Percentiles rank a stretch among this genome's conserved stretches.
These are phyloP conservation scores for Cladochytrium replicatum DNA, from an alignment of 192 early-diverging fungal genomes.

Conservation along the genomic window DNA sequence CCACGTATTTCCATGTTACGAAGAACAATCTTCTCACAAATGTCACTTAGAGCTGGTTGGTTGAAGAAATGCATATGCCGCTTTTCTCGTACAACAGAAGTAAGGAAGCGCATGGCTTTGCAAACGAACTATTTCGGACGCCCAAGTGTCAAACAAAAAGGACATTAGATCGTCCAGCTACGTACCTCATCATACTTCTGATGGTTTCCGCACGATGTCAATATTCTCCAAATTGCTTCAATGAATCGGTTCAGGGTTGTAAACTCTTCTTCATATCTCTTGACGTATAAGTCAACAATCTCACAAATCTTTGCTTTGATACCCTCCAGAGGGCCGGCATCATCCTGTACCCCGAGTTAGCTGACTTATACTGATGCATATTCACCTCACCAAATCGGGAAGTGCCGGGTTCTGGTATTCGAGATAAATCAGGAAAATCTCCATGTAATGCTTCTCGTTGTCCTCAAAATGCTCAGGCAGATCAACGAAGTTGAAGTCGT, in stretches of 20 bases:
- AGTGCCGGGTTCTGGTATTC: slow-evolving; percentile 66
- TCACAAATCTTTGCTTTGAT: slow-evolving; percentile 92
- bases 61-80: slow-evolving; percentile 68
- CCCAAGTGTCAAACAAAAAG: slow-evolving; percentile 2
- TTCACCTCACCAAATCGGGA: slow-evolving; percentile 37
- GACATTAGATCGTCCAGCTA: background rate
- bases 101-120: slow-evolving; percentile 83
- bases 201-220: slow-evolving; percentile 61
- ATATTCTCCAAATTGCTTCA: slow-evolving; percentile 73
- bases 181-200: slow-evolving; percentile 70
- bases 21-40: slow-evolving; percentile 85
- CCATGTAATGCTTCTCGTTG: slow-evolving; percentile 72
- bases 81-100: slow-evolving; percentile 69
- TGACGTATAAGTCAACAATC: slow-evolving; percentile 78
- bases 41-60: slow-evolving; percentile 54
- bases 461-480: slow-evolving; percentile 96
- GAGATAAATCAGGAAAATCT: slow-evolving; percentile 81
- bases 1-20: slow-evolving; percentile 83
- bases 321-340: slow-evolving; percentile 73
- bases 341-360: slow-evolving; percentile 85
- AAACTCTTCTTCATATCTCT: slow-evolving; percentile 88
- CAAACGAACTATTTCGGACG: slow-evolving; percentile 57
- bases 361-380: background rate
- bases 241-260: slow-evolving; percentile 70
- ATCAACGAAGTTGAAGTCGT: slow-evolving; percentile 93